A percentile compares a stretch with the other conserved stretches of the same genome.
Evolutionary conservation across 345 rosid species (phyloP).

Genomic region (Bruguiera gymnorhiza): DNA sequence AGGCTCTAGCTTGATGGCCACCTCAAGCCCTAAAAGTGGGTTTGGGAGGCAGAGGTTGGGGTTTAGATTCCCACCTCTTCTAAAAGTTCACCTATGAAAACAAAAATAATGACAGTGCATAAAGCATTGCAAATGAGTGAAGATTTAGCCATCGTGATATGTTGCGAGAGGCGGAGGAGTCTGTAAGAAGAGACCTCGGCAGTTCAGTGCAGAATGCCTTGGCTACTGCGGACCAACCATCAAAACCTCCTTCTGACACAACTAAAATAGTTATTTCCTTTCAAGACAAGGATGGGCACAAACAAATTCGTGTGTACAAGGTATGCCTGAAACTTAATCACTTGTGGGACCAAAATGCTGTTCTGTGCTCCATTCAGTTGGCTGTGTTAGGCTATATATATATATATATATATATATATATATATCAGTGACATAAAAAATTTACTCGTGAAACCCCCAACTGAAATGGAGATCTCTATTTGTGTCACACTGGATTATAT

Average conservation of each 20-base stretch:
- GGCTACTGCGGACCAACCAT: constrained; percentile 35
- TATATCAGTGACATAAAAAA: neutral
- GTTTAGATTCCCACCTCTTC: too few species aligned
- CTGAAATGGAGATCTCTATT: neutral
- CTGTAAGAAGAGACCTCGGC: constrained; percentile 37
- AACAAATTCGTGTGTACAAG: constrained; percentile 60
- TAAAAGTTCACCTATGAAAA: too few species aligned
- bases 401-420: neutral
- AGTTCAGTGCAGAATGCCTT: constrained; percentile 26
- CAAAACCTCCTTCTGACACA: constrained; percentile 41
- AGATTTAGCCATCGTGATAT: constrained; percentile 18
- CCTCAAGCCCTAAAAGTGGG: too few species aligned
- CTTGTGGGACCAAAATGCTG: neutral
- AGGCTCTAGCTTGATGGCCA: too few species aligned
- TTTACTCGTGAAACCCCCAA: neutral
- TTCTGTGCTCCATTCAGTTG: neutral
- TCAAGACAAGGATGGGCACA: constrained; percentile 64
- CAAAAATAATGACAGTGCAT: too few species aligned
- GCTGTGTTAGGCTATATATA: neutral
- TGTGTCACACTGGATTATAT: neutral
- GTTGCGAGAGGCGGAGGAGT: constrained; percentile 49
- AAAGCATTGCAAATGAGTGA: too few species aligned
- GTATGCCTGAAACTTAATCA: constrained; percentile 29
- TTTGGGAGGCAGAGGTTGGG: too few species aligned
- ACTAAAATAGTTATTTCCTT: constrained; percentile 64